phyloP scores from a whole-genome alignment of 2,329 filamentous ascomycete genomes.

The Cladosporium colombiae region DNA sequence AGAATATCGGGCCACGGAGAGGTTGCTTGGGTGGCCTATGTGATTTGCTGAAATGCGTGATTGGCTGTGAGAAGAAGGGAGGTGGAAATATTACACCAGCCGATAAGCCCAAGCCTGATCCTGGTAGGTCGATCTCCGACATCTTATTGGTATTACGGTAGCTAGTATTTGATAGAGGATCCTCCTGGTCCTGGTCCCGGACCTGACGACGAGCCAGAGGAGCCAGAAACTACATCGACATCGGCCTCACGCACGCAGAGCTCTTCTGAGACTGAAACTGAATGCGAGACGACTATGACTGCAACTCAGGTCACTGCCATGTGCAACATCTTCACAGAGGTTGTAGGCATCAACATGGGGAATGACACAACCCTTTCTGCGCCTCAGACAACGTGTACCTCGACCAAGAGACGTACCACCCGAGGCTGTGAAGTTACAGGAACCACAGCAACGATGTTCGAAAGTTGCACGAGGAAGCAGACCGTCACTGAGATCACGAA shows the following conservation, averaged over 20 bases:
- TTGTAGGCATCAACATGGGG: not conserved
- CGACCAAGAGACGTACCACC: not conserved
- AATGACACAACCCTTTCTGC: not conserved
- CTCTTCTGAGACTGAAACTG: not conserved
- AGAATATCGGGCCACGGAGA: not conserved
- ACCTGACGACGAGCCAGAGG: not conserved
- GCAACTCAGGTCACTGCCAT: slow-evolving; percentile 8
- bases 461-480: slow-evolving; percentile 4
- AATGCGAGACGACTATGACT: slow-evolving; percentile 10
- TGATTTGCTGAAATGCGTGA: not conserved
- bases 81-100: not conserved
- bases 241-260: not conserved
- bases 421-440: not conserved
- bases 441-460: slow-evolving; percentile 7
- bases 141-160: not conserved
- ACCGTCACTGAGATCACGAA: slow-evolving; percentile 16
- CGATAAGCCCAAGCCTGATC: not conserved
- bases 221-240: not conserved
- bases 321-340: slow-evolving; percentile 15
- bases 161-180: not conserved
- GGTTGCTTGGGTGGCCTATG: slow-evolving; percentile 2
- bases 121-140: not conserved
- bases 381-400: slow-evolving; percentile 2
- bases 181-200: not conserved
- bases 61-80: slow-evolving; percentile 10